Conservation (phyloP, 2,329 filamentous ascomycete genomes). For the Neoscytalidium dimidiatum region DNA sequence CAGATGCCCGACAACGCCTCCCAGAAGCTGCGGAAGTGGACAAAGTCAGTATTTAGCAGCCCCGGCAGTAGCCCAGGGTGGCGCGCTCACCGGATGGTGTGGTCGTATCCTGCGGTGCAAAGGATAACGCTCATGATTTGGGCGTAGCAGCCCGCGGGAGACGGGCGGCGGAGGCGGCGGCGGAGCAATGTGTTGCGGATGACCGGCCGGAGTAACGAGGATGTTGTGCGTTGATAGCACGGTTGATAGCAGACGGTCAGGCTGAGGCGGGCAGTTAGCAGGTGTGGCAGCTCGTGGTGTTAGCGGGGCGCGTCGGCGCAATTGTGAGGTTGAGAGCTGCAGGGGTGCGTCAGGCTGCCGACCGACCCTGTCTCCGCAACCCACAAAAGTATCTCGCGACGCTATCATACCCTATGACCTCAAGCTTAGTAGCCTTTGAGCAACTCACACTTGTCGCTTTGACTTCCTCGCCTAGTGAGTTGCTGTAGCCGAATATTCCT, state of each 20-base stretch:
- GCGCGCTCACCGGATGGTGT: conserved; percentile 66
- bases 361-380: too few relatives aligned
- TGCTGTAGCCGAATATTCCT: too few relatives aligned
- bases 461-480: too few relatives aligned
- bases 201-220: too few relatives aligned
- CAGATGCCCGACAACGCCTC: conserved; percentile 97
- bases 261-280: background rate
- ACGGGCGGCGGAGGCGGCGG: background rate
- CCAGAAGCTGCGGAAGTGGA: conserved; percentile 72
- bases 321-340: background rate
- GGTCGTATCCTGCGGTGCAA: conserved; percentile 72
- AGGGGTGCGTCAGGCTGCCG: background rate
- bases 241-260: background rate
- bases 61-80: background rate
- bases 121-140: conserved; percentile 65
- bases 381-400: too few relatives aligned
- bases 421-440: too few relatives aligned
- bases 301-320: background rate
- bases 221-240: background rate
- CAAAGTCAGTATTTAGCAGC: background rate
- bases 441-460: too few relatives aligned
- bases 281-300: background rate
- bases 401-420: too few relatives aligned
- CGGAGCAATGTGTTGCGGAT: background rate
- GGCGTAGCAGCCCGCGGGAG: background rate